Evolutionary conservation across 139 green algal species (phyloP).

Genomic region (Eudorina sp.): DNA sequence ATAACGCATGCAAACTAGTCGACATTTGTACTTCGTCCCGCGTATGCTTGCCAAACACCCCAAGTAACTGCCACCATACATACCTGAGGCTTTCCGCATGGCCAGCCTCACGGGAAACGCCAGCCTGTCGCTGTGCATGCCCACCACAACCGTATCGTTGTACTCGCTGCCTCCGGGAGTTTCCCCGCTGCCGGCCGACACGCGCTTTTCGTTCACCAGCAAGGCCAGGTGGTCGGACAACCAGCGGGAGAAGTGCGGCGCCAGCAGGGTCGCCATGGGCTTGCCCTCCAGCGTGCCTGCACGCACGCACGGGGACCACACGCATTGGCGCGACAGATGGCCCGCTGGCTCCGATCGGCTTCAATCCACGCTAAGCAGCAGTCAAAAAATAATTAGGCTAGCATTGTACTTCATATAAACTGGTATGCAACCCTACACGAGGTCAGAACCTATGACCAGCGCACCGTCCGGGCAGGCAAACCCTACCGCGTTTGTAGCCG

Average conservation of each 20-base stretch:
- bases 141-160: conserved; percentile 5
- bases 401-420: background rate
- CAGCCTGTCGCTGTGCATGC: conserved; percentile 21
- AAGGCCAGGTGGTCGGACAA: background rate
- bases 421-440: background rate
- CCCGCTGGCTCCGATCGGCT: too few relatives aligned
- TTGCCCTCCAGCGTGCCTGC: conserved; percentile 33
- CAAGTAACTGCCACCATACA: background rate
- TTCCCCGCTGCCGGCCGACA: background rate
- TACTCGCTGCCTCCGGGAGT: background rate
- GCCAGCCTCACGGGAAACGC: conserved; percentile 16
- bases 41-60: too few relatives aligned
- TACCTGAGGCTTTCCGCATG: conserved; percentile 6
- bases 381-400: background rate
- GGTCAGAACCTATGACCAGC: background rate
- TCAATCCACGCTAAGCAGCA: background rate
- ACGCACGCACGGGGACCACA: too few relatives aligned
- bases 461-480: background rate
- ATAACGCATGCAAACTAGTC: background rate
- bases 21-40: too few relatives aligned
- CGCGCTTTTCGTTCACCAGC: background rate
- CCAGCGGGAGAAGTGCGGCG: background rate
- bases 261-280: conserved; percentile 15
- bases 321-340: too few relatives aligned
- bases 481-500: conserved; percentile 23